phyloP scores from a whole-genome alignment of 305 asterid species.

The Caryopteris hybrid region DNA sequence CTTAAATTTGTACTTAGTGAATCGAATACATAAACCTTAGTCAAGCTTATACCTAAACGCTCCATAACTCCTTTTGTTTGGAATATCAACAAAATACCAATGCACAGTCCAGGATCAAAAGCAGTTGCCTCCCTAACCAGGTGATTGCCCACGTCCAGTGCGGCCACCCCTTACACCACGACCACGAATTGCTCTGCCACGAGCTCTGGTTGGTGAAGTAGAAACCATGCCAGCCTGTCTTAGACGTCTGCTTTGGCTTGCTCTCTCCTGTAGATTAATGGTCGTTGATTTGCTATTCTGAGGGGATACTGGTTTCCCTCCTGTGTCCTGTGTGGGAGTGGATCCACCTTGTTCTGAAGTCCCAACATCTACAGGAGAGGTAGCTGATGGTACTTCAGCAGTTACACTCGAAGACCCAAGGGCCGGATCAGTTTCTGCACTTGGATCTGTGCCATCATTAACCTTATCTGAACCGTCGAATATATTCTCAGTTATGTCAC shows the following conservation, averaged over 20 bases:
- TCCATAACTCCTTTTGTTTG: too few species aligned
- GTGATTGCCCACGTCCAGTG: constrained; percentile 51
- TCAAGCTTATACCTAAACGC: too few species aligned
- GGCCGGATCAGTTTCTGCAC: constrained; percentile 32
- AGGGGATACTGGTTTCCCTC: constrained; percentile 50
- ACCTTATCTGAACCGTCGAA: constrained; percentile 37
- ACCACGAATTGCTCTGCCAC: constrained; percentile 57
- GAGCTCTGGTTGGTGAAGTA: constrained; percentile 50
- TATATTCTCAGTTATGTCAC: constrained; percentile 28
- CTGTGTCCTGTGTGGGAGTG: constrained; percentile 23
- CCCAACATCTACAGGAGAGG: constrained; percentile 32
- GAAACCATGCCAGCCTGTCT: constrained; percentile 54
- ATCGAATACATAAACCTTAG: too few species aligned
- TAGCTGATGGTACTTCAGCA: constrained; percentile 34
- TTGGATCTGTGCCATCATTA: constrained; percentile 36
- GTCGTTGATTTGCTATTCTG: constrained; percentile 47
- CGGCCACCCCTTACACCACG: constrained; percentile 64
- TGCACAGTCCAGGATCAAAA: too few species aligned
- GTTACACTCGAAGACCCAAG: constrained; percentile 29
- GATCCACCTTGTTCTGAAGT: constrained; percentile 45
- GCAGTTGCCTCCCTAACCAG: constrained; percentile 37
- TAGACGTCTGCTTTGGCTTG: constrained; percentile 44
- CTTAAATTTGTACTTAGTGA: too few species aligned
- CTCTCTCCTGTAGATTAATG: constrained; percentile 67
- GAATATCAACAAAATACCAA: too few species aligned